Evolutionary conservation across 2,329 filamentous ascomycete species (phyloP).

Genomic region (Geosmithia morbida): DNA sequence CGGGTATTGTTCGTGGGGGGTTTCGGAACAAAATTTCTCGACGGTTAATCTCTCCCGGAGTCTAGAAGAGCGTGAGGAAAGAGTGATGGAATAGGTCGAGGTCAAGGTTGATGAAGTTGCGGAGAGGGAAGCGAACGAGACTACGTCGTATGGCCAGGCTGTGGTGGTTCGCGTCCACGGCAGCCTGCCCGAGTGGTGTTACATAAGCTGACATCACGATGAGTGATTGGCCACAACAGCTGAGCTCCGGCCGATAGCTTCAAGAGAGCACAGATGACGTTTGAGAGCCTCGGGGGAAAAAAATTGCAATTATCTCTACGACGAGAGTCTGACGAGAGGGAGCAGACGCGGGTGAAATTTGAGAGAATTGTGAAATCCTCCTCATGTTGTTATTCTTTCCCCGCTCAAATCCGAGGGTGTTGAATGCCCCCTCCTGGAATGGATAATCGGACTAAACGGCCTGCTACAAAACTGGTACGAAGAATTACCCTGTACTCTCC

Average conservation of each 20-base stretch:
- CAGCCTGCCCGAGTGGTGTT: slow-evolving; percentile 16
- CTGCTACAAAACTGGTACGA: too few relatives aligned
- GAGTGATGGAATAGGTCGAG: not conserved
- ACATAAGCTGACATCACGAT: slow-evolving; percentile 12
- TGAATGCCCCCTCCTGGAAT: too few relatives aligned
- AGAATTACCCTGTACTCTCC: too few relatives aligned
- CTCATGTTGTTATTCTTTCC: too few relatives aligned
- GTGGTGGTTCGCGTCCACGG: slow-evolving; percentile 18
- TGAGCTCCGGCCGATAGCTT: not conserved
- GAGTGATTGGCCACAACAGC: slow-evolving; percentile 13
- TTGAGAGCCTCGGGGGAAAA: too few relatives aligned
- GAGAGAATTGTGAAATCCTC: too few relatives aligned
- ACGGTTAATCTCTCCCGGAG: not conserved
- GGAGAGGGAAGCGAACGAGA: not conserved
- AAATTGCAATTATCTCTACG: too few relatives aligned
- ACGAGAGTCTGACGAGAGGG: too few relatives aligned
- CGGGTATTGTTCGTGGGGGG: not conserved
- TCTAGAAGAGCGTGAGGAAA: not conserved
- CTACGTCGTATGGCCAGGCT: not conserved
- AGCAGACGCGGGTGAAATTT: too few relatives aligned
- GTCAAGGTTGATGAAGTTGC: not conserved
- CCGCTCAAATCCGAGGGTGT: too few relatives aligned
- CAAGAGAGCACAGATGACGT: too few relatives aligned
- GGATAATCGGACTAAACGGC: too few relatives aligned
- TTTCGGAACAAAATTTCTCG: not conserved